phyloP scores from a whole-genome alignment of 2,329 filamentous ascomycete species.

The Polychaeton citri region DNA sequence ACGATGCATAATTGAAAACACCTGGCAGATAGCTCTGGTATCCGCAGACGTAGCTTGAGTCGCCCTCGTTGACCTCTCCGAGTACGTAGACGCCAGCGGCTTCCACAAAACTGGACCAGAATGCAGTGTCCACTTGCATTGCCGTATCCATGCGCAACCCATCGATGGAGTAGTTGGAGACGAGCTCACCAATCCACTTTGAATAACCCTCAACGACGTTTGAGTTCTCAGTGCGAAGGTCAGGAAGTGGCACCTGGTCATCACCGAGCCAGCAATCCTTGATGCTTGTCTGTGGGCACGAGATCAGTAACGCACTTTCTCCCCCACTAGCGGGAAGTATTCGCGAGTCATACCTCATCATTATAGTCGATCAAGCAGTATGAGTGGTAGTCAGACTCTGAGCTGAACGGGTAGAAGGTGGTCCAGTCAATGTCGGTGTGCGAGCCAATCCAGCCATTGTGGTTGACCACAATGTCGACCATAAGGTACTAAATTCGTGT shows the following conservation, averaged over 20 bases:
- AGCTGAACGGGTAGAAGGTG: slow-evolving; percentile 27
- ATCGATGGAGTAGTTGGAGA: slow-evolving; percentile 48
- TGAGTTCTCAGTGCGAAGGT: slow-evolving; percentile 43
- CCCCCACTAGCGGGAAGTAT: no score
- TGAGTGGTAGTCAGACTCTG: slow-evolving; percentile 32
- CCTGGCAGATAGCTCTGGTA: slow-evolving; percentile 32
- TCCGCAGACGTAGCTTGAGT: slow-evolving; percentile 25
- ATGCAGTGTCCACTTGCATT: slow-evolving; percentile 31
- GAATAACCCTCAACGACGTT: slow-evolving; percentile 39
- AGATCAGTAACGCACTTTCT: no score
- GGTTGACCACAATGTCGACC: slow-evolving; percentile 25
- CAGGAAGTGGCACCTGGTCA: slow-evolving; percentile 45
- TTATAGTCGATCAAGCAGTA: slow-evolving; percentile 45
- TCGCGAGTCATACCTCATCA: slow-evolving; percentile 24
- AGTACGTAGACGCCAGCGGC: slow-evolving; percentile 29
- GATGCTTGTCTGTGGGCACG: slow-evolving; percentile 19
- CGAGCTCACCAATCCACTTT: slow-evolving; percentile 45
- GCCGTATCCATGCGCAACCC: slow-evolving; percentile 39
- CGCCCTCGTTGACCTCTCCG: slow-evolving; percentile 32
- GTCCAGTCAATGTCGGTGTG: slow-evolving; percentile 17
- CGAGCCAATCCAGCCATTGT: slow-evolving; percentile 22
- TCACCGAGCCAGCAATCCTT: slow-evolving; percentile 42
- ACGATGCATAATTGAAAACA: slow-evolving; percentile 35
- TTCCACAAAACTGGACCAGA: slow-evolving; percentile 25
- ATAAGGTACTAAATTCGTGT: slow-evolving; percentile 25